A percentile compares a stretch with the other conserved stretches of the same genome.
Evolutionary conservation across 108 stramenopile species (phyloP).

Genomic region (Cyclotella baltica): DNA sequence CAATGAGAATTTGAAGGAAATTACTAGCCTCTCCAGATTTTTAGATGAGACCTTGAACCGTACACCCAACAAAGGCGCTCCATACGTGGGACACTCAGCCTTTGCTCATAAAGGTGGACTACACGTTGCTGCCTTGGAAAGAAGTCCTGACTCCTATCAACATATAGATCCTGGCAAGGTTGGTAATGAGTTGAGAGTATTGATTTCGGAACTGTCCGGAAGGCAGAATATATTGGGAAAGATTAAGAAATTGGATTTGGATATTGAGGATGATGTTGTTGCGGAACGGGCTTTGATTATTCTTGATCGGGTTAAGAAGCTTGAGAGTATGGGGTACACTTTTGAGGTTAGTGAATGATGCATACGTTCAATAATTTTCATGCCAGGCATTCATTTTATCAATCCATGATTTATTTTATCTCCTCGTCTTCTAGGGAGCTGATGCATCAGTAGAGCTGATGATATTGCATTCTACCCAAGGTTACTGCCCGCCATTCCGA

Average conservation of each 20-base stretch:
- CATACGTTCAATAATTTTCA: no score
- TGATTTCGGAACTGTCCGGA: slow-evolving; percentile 90
- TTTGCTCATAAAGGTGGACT: slow-evolving; percentile 98
- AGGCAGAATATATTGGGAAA: slow-evolving; percentile 92
- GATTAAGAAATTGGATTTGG: slow-evolving; percentile 73
- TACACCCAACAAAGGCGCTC: slow-evolving; percentile 68
- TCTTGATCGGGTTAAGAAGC: slow-evolving; percentile 83
- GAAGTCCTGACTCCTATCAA: slow-evolving; percentile 84
- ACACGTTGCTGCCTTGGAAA: slow-evolving; percentile 93
- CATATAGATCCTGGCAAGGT: slow-evolving; percentile 88
- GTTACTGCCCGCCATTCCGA: slow-evolving; percentile 90
- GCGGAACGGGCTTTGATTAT: slow-evolving; percentile 83
- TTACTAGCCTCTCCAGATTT: slow-evolving; percentile 86
- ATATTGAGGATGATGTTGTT: slow-evolving; percentile 47
- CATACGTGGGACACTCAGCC: slow-evolving; percentile 89
- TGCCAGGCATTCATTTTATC: no score
- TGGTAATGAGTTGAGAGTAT: slow-evolving; percentile 84
- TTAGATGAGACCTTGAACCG: slow-evolving; percentile 92
- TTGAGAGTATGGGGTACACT: slow-evolving; percentile 92
- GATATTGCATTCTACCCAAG: slow-evolving; percentile 89
- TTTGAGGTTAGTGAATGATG: no score
- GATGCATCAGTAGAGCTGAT: slow-evolving; percentile 93
- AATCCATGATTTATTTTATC: no score
- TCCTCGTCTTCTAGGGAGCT: no score
- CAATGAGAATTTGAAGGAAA: slow-evolving; percentile 63